Evolutionary conservation across 148 eudicot species (phyloP).

Genomic region (Limonium bicolor): DNA sequence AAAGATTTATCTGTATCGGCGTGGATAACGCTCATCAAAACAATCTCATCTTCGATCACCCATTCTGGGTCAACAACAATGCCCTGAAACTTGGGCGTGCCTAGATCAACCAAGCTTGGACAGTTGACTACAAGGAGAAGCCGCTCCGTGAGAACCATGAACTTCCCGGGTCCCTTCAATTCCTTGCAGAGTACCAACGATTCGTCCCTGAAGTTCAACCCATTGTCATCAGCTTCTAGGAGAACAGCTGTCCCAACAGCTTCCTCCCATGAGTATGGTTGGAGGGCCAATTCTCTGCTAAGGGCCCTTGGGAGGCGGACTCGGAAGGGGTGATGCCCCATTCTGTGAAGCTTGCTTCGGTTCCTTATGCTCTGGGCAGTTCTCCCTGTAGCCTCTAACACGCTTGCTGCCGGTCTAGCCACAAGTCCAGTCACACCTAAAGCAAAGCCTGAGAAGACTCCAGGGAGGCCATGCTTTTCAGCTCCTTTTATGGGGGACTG

Average conservation of each 20-base stretch:
- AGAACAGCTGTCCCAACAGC: constrained; percentile 72
- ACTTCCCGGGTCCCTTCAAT: constrained; percentile 48
- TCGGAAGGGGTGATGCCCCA: constrained; percentile 44
- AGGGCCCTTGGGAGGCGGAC: constrained; percentile 85
- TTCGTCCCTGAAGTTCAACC: constrained; percentile 43
- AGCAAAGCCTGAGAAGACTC: constrained; percentile 88
- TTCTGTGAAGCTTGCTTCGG: constrained; percentile 58
- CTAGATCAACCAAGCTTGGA: constrained; percentile 41
- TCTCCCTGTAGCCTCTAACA: constrained; percentile 85
- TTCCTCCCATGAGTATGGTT: constrained; percentile 95
- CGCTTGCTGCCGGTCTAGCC: constrained; percentile 95
- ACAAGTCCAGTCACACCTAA: constrained; percentile 92
- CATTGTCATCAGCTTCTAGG: constrained; percentile 35
- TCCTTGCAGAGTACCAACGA: constrained; percentile 49
- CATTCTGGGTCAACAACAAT: constrained; percentile 66
- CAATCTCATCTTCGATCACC: constrained; percentile 47
- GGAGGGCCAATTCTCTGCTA: constrained; percentile 48
- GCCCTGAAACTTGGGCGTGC: constrained; percentile 53
- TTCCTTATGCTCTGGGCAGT: constrained; percentile 96
- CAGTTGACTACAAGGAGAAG: constrained; percentile 50
- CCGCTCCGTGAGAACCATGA: constrained; percentile 45
- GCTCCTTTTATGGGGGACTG: constrained; percentile 96
- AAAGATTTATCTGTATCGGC: constrained; percentile 37
- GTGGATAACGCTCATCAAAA: constrained; percentile 68
- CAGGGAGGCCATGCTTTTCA: constrained; percentile 87